Evolutionary conservation across 2,329 filamentous ascomycete species (phyloP), one percentile per base, ranked within the genome.

Genomic region (Scytalidium lignicola): DNA sequence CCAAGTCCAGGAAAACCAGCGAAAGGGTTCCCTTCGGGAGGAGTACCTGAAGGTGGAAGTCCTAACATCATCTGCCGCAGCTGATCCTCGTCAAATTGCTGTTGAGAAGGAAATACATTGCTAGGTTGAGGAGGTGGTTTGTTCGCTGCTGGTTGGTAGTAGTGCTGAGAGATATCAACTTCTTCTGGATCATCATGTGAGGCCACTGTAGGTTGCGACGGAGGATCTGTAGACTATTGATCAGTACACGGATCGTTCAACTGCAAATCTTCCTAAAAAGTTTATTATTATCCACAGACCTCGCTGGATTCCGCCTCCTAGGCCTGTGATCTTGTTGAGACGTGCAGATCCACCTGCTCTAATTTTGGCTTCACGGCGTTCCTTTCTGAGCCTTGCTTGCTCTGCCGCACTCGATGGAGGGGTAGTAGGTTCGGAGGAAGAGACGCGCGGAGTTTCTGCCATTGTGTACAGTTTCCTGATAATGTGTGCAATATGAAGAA

Each of bases 351-450:
- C 88, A 51, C 85, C 83, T 44, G 83, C 81, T 60, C 78, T 80
- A 68, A 91, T 83, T 74, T 91, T 92, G 50, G 86, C 87, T 65
- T 90, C 85, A 44, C 88, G 79, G 37, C 86, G 82, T 66, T 91
- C 87, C 67, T 90, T 88, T 58, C 88, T 85, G 50, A 89, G 74
- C 43, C 87, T 82, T 32, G 85, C 84, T 67, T 89, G 83, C 55
- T 85, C 80, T 21, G 75, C 70, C 2, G 80, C 78, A 52, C 78
- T 64, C 1, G 62, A 61, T 15, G 55, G 47, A 40, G 62, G 56
- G 15, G 57, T 58, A 54, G 53, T 55, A 39, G 55, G 42, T 21
- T 57, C 56, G 2, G 61, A 55, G 9, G 56, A 53, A 3, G 51
- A 44, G 2, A 46, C 28, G 20, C 54, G 48, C 9, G 51, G 43